These are phyloP conservation scores for Aspergillus nomiae DNA, from an alignment of 2,329 filamentous ascomycete genomes.

Conservation along the genomic window DNA sequence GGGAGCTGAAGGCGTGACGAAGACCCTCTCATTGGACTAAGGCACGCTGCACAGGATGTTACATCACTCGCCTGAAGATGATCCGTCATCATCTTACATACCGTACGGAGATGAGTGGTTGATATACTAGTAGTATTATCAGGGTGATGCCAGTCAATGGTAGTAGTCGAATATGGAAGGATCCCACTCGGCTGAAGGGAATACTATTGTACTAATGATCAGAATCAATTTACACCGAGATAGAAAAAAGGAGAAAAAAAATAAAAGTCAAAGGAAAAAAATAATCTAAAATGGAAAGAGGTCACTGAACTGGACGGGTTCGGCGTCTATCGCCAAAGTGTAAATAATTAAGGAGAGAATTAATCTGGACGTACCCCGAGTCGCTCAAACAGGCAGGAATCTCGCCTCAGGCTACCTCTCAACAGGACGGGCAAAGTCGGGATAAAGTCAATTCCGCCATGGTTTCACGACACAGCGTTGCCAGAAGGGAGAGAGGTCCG, in stretches of 20 bases:
- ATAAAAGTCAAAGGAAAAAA: neutral
- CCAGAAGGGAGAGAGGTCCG: neutral
- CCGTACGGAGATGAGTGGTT: neutral
- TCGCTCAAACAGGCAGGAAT: neutral
- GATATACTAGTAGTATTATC: neutral
- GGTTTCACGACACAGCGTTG: neutral
- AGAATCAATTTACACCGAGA: neutral
- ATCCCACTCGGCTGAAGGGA: neutral
- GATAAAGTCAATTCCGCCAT: constrained; percentile 18
- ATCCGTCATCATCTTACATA: neutral
- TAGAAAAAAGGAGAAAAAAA: neutral
- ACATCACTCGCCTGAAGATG: neutral
- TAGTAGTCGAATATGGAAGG: too few relatives aligned
- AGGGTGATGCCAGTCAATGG: neutral
- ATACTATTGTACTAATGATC: neutral
- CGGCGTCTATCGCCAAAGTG: neutral
- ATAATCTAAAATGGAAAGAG: neutral
- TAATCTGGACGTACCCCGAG: neutral
- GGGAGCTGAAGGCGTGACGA: neutral
- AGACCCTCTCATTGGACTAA: neutral
- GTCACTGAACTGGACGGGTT: neutral
- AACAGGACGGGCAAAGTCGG: neutral
- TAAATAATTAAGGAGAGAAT: neutral
- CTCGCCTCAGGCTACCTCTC: neutral
- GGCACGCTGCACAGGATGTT: neutral